These are phyloP conservation scores for Globisporangium nodosum DNA, from an alignment of 352 stramenopile genomes.

Conservation along the genomic window DNA sequence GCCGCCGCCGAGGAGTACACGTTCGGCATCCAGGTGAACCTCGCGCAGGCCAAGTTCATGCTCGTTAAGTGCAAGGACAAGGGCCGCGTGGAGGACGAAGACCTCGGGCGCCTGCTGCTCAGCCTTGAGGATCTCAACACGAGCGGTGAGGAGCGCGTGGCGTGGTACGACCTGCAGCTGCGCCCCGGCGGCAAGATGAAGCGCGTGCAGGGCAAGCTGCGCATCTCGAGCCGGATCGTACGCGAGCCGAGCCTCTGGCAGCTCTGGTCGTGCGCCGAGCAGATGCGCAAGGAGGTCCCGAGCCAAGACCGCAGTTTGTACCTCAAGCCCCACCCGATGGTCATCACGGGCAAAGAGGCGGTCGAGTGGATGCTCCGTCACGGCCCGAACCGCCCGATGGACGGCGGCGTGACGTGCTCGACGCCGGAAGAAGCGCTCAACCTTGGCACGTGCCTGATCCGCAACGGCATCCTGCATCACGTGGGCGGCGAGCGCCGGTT, in stretches of 20 bases:
- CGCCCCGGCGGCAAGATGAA: constrained; percentile 82
- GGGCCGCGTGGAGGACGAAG: constrained; percentile 75
- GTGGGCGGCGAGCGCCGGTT: constrained; percentile 71
- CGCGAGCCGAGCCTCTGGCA: constrained; percentile 78
- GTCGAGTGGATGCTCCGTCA: constrained; percentile 86
- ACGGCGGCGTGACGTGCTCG: constrained; percentile 78
- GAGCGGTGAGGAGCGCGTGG: constrained; percentile 71
- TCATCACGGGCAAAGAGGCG: constrained; percentile 77
- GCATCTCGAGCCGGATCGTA: constrained; percentile 82
- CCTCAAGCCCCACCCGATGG: constrained; percentile 71
- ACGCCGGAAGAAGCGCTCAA: constrained; percentile 78
- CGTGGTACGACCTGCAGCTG: constrained; percentile 84
- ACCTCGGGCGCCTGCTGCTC: constrained; percentile 70
- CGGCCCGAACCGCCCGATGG: constrained; percentile 78
- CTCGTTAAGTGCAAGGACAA: constrained; percentile 89
- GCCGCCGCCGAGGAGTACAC: constrained; percentile 83
- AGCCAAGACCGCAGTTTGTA: constrained; percentile 74
- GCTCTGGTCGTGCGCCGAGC: constrained; percentile 77
- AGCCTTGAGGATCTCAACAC: constrained; percentile 83
- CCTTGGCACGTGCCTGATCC: constrained; percentile 65
- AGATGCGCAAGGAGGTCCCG: constrained; percentile 75
- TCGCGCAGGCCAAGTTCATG: constrained; percentile 74
- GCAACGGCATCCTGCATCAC: constrained; percentile 63
- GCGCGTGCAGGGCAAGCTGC: constrained; percentile 74
- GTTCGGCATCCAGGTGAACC: constrained; percentile 75